These are phyloP conservation scores for Diaporthe caulivora DNA, from an alignment of 2,329 filamentous ascomycete genomes.

Conservation along the genomic window DNA sequence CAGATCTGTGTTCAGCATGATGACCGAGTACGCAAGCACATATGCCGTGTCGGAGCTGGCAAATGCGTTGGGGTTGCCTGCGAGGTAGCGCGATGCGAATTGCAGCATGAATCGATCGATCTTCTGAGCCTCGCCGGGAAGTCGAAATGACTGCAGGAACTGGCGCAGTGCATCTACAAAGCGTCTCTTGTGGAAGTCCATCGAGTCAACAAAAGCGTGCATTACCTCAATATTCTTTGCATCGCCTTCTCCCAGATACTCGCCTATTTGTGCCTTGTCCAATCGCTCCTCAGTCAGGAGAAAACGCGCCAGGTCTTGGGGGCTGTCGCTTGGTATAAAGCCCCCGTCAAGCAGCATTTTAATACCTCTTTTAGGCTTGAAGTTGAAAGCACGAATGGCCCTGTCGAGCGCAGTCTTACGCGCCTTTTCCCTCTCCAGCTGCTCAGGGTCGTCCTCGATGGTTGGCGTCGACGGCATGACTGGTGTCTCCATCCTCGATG, in stretches of 20 bases:
- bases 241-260: conserved; percentile 95
- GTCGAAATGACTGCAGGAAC: conserved; percentile 93
- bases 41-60: conserved; percentile 99
- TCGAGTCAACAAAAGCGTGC: conserved; percentile 96
- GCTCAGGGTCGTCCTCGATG: conserved; percentile 89
- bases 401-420: conserved; percentile 92
- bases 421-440: conserved; percentile 95
- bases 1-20: conserved; percentile 95
- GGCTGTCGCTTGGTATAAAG: conserved; percentile 84
- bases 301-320: conserved; percentile 87
- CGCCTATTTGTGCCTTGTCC: conserved; percentile 92
- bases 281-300: conserved; percentile 84
- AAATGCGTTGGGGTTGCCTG: conserved; percentile 95
- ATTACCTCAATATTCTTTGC: conserved; percentile 95
- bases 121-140: conserved; percentile 97
- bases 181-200: conserved; percentile 92
- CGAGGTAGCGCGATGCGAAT: conserved; percentile 95
- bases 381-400: conserved; percentile 93
- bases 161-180: conserved; percentile 93
- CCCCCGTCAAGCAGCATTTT: conserved; percentile 86
- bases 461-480: conserved; percentile 75
- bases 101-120: conserved; percentile 99
- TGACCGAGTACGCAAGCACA: conserved; percentile 94
- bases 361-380: conserved; percentile 95
- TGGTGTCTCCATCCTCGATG: conserved; percentile 72